Evolutionary conservation across 2,329 filamentous ascomycete genomes (phyloP), one percentile per base, ranked within the genome.

Genomic region (Fusarium sp.): DNA sequence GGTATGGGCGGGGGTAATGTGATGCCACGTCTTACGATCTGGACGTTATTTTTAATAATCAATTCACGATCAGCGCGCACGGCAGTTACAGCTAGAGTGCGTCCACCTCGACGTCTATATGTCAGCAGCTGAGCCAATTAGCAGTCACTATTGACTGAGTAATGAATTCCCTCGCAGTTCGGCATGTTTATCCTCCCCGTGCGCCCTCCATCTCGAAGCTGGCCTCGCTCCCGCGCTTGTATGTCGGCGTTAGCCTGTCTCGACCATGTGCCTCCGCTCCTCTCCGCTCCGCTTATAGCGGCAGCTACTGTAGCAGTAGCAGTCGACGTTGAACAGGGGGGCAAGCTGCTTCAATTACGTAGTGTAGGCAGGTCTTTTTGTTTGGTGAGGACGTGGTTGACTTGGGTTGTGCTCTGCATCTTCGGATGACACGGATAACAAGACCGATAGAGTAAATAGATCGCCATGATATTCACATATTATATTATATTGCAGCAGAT

Each of bases 251-350:
- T 64, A 61, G 55, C 61, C 47, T 62, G 57, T 41, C 62, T 58
- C 41, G 19, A 47, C 61, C 57, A 62, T 65, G 61, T 62, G 61
- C 32, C 40, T 54, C 58, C 52, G 48, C 62, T 61, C 58, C 58
- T 55, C 58, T 61, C 58, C 57, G 56, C 56, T 62, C 57, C 61
- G 61, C 57, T 32, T 65, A 65, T 36, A 61, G 61, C 61, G 61
- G 61, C 61, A 62, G 52, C 61, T 65, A 64, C 19, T 19, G 19
- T 19, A 58, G 24, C 40, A 45, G 19, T 19, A 58, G 24, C 40
- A 45, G 42, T 35, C 39, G 51, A 61, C 58, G 49, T 61, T 26
- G 35, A 43, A 44, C 56, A 47, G 28, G 48, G 40, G 49, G 36
- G 5, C 7, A 6, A 12, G 11, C 31, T 34, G 51, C 48, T 47